phyloP scores from a whole-genome alignment of 2,329 filamentous ascomycete species.

The Coniochaeta sp. region DNA sequence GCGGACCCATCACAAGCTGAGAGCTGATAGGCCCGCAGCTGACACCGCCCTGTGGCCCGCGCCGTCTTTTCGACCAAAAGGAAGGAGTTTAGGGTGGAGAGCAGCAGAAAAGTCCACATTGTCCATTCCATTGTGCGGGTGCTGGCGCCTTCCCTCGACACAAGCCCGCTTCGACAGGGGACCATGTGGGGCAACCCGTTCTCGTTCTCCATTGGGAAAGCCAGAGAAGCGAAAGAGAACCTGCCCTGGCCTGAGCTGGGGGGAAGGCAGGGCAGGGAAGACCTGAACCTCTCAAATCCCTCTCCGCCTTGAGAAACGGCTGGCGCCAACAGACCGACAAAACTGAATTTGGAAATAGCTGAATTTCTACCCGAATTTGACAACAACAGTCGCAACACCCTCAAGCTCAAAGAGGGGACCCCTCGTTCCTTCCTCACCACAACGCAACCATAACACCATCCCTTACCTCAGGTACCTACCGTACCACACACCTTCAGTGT shows the following conservation, averaged over 20 bases:
- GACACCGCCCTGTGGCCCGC: background rate
- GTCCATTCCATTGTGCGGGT: background rate
- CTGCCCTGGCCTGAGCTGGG: too few species aligned
- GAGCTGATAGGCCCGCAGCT: background rate
- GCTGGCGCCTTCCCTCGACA: background rate
- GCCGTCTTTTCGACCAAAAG: background rate
- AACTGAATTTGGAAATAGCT: background rate
- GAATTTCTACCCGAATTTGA: too few species aligned
- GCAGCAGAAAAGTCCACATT: background rate
- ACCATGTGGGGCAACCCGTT: background rate
- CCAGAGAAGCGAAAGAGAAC: background rate
- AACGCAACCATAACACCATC: background rate
- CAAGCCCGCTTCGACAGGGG: background rate
- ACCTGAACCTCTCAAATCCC: slow-evolving; percentile 1
- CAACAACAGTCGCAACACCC: too few species aligned
- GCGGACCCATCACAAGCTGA: background rate
- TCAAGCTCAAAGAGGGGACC: background rate
- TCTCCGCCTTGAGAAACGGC: background rate
- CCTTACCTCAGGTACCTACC: too few species aligned
- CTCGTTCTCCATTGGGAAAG: background rate
- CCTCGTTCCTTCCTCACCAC: background rate
- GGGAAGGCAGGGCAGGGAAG: too few species aligned
- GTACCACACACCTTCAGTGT: too few species aligned
- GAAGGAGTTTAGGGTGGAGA: background rate
- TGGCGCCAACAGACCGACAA: background rate